A percentile compares a stretch with the other conserved stretches of the same genome.
phyloP scores from a whole-genome alignment of 768 basidiomycete genomes.

The Hortiboletus flavorubellus region DNA sequence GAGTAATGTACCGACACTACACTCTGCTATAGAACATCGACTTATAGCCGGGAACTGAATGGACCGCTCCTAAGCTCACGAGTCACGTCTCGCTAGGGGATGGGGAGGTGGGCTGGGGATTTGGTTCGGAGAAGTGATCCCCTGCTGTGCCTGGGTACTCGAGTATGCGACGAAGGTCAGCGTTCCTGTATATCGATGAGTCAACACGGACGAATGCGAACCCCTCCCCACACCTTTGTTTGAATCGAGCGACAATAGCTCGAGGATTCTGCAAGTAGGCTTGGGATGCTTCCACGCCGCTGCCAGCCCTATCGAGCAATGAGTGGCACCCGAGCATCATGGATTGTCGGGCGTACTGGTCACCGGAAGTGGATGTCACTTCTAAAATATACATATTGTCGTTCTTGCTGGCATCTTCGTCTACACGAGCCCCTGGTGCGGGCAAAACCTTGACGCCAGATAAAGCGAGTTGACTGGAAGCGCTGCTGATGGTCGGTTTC shows the following conservation, averaged over 20 bases:
- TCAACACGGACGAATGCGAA: not conserved
- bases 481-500: constrained; percentile 49
- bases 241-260: constrained; percentile 57
- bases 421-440: constrained; percentile 67
- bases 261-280: constrained; percentile 39
- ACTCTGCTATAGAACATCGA: constrained; percentile 8
- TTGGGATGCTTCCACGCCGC: constrained; percentile 29
- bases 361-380: constrained; percentile 49
- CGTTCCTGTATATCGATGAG: constrained; percentile 40
- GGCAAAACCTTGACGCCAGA: constrained; percentile 64
- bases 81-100: not conserved
- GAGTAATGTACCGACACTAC: not conserved
- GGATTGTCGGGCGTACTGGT: constrained; percentile 33
- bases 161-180: constrained; percentile 53
- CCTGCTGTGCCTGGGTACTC: constrained; percentile 40
- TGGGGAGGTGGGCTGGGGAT: constrained; percentile 11
- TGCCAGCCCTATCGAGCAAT: constrained; percentile 3
- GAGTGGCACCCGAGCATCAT: not conserved
- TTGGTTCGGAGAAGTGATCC: constrained; percentile 5
- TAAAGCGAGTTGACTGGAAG: constrained; percentile 45
- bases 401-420: constrained; percentile 47
- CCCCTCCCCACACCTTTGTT: constrained; percentile 49
- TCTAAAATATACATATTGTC: constrained; percentile 76
- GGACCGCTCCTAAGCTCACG: not conserved
- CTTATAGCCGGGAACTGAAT: too few relatives aligned